Evolutionary conservation across 2,329 filamentous ascomycete genomes (phyloP), one percentile per base, ranked within the genome.

Genomic region (Aspergillus sp.): DNA sequence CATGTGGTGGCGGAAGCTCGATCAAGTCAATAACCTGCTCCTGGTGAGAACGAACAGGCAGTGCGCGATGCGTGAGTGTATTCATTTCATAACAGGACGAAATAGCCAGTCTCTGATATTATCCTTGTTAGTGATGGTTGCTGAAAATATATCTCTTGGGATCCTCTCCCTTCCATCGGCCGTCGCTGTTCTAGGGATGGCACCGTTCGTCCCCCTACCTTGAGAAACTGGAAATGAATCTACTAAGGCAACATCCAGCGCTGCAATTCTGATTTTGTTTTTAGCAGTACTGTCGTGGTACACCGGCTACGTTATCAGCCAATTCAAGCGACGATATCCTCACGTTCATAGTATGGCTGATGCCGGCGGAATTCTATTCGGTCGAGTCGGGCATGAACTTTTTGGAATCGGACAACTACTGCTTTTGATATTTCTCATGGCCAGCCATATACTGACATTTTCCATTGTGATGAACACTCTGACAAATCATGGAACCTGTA

Each of bases 381-480:
- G 89, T 7, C 75, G 73, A n/a, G 75, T 83, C 40, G 86, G 86
- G 1, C 82, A 85, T 60, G 85, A 89, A 68, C 62, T 90, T 30
- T 76, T 89, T 42, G 86, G 86, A 22, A 72, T 77, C 61, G 85
- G 82, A 62, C 86, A 88, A 64, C 75, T 82, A 8, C 72, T 90
- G n/a, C 85, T 89, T 71, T 77, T 90, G 39, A 75, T 88, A 56
- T 89, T 91, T 74, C 82, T 89, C 64, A 86, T 88, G 73, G 86
- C 83, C 34, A 88, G 86, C n/a, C 89, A 91, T 73, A 79, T 89
- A 49, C 76, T 90, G 60, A 89, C 87, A 0, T 89, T 89, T 63
- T 82, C 82, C 33, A 87, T 90, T 65, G 87, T 87, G 64, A 83
- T 90, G 73, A 86, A 86, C 64, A 84, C 81, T 51, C 77, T 90